Conservation (phyloP, 805 yeast genomes). For the Grigorovia transvaalensis region DNA sequence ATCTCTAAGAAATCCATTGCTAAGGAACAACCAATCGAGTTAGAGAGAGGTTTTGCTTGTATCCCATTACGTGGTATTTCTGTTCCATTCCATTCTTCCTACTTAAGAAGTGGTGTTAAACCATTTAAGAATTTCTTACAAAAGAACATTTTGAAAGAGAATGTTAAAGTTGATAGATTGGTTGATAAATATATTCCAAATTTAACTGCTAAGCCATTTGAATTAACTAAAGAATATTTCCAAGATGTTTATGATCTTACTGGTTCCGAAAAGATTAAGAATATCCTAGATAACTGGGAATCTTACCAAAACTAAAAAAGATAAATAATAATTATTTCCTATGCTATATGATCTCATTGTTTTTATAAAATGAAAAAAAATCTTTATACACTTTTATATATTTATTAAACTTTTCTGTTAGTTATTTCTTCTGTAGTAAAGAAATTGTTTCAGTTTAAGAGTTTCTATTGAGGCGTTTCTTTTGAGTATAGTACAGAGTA, state of each 20-base stretch:
- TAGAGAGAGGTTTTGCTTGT: slow-evolving; percentile 96
- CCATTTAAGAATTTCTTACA: slow-evolving; percentile 97
- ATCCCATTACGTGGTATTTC: slow-evolving; percentile 97
- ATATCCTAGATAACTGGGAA: slow-evolving; percentile 93
- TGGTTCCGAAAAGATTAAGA: slow-evolving; percentile 80
- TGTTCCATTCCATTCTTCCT: slow-evolving; percentile 99
- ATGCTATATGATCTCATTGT: background rate
- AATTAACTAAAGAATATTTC: slow-evolving; percentile 92
- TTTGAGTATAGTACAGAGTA: too few relatives aligned
- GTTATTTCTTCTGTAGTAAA: too few relatives aligned
- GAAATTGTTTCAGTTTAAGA: too few relatives aligned
- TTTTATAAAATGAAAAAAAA: background rate
- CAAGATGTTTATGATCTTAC: slow-evolving; percentile 91
- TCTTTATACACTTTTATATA: slow-evolving; percentile 1
- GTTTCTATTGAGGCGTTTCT: too few relatives aligned
- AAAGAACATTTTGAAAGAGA: slow-evolving; percentile 90
- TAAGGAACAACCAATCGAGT: slow-evolving; percentile 92
- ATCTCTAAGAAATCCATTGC: slow-evolving; percentile 70
- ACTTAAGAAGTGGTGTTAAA: slow-evolving; percentile 95
- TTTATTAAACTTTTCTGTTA: background rate
- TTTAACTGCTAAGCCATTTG: slow-evolving; percentile 95
- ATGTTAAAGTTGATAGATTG: slow-evolving; percentile 89
- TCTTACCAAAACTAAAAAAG: slow-evolving; percentile 37
- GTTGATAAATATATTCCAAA: slow-evolving; percentile 96
- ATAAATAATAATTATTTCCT: background rate